These are phyloP conservation scores for Echinochloa phyllopogon DNA, from an alignment of 176 grass and related monocot genomes.

Conservation along the genomic window DNA sequence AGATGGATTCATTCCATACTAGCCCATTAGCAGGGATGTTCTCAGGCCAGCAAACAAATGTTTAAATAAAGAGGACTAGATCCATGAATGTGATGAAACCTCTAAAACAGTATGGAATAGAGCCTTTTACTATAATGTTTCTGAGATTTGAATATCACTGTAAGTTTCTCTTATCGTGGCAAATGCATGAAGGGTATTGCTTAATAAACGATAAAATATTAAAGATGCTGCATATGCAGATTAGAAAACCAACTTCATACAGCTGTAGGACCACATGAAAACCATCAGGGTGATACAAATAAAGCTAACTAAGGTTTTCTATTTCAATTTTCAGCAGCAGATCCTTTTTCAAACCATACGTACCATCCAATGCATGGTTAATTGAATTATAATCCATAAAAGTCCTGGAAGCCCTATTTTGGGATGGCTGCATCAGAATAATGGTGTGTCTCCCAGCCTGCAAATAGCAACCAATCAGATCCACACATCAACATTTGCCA, in stretches of 20 bases:
- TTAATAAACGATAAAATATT: neutral
- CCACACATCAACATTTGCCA: conserved; percentile 12
- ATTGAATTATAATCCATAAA: conserved; percentile 96
- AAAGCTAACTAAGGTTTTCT: neutral
- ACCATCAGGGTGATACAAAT: neutral
- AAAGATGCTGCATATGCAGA: conserved; percentile 7
- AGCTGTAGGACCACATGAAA: neutral
- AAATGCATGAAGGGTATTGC: neutral
- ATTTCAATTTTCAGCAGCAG: neutral
- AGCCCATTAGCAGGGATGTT: neutral
- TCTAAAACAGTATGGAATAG: neutral
- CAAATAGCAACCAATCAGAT: conserved; percentile 39
- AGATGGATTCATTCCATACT: neutral
- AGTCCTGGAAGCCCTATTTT: conserved; percentile 79
- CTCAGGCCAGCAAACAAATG: neutral
- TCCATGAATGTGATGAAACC: neutral
- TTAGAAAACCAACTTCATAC: neutral
- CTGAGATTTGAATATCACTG: neutral
- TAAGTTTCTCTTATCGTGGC: neutral
- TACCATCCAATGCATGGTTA: conserved; percentile 97
- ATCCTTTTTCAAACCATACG: conserved; percentile 26
- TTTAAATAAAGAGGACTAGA: conserved; percentile 6
- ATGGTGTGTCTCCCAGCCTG: conserved; percentile 96
- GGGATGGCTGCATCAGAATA: conserved; percentile 96
- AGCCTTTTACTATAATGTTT: neutral